A percentile compares a stretch with the other conserved stretches of the same genome.
phyloP scores from a whole-genome alignment of 164 flowering plant genomes.

The Vitis rotundifolia region DNA sequence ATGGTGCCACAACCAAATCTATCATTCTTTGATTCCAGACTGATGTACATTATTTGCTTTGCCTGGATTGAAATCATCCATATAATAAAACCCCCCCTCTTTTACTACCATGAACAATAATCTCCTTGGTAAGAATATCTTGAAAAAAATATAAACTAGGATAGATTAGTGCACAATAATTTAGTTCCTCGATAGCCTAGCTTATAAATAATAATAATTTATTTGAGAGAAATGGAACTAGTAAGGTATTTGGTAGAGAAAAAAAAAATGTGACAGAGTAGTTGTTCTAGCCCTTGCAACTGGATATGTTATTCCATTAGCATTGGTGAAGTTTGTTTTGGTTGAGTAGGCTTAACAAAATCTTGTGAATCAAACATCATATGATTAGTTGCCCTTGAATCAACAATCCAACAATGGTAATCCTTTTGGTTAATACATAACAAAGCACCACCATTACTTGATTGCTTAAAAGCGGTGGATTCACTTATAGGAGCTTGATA shows the following conservation, averaged over 20 bases:
- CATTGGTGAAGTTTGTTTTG: background rate
- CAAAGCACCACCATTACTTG: background rate
- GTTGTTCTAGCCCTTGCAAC: background rate
- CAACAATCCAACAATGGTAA: background rate
- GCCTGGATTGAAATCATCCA: background rate
- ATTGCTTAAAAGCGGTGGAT: background rate
- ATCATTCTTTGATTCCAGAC: background rate
- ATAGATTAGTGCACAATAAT: constrained; percentile 2
- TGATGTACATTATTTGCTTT: background rate
- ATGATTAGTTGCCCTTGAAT: background rate
- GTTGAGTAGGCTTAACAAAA: background rate
- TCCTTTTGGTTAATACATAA: background rate
- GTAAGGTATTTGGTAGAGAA: background rate
- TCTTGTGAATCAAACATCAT: constrained; percentile 4
- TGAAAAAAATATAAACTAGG: too few species aligned
- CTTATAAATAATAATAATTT: constrained; percentile 4
- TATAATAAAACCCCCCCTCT: background rate
- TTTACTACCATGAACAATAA: background rate
- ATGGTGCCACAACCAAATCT: background rate
- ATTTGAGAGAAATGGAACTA: background rate
- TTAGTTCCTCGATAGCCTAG: constrained; percentile 1
- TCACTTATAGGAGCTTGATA: background rate
- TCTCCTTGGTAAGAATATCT: too few species aligned
- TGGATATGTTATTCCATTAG: background rate
- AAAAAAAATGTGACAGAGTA: background rate